phyloP scores from a whole-genome alignment of 257 asterid species.

The Galeopsis tetrahit region DNA sequence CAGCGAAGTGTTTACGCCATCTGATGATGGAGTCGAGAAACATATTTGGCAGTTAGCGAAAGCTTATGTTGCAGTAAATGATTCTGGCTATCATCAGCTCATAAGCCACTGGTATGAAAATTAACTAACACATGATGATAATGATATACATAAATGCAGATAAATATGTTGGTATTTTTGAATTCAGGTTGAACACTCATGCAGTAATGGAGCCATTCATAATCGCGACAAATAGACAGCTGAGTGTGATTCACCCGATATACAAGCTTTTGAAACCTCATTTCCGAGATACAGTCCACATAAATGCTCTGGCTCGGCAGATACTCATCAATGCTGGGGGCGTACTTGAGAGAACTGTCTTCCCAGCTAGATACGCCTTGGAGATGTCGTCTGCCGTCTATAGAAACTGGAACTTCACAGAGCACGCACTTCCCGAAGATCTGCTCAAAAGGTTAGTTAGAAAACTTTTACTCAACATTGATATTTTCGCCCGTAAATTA shows the following conservation, averaged over 20 bases:
- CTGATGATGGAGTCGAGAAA: constrained; percentile 58
- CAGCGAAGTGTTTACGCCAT: constrained; percentile 77
- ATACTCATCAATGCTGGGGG: constrained; percentile 86
- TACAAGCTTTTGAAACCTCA: constrained; percentile 90
- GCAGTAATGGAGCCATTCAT: constrained; percentile 94
- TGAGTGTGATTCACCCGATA: constrained; percentile 87
- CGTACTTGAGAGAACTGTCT: constrained; percentile 76
- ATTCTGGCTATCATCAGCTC: constrained; percentile 93
- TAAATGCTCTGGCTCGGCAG: constrained; percentile 86
- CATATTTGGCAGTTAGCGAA: constrained; percentile 93
- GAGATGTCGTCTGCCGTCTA: constrained; percentile 79
- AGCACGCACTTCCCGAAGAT: constrained; percentile 86
- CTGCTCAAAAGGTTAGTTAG: constrained; percentile 65
- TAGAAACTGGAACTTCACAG: constrained; percentile 73
- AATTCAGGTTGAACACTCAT: constrained; percentile 89
- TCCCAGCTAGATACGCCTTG: constrained; percentile 72
- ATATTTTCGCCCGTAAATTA: too few species aligned
- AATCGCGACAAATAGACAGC: constrained; percentile 71
- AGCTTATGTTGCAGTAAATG: constrained; percentile 91
- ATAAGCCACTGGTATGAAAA: constrained; percentile 82
- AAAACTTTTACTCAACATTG: background rate
- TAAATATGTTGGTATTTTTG: background rate
- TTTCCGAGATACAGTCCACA: constrained; percentile 85
- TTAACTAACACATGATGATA: constrained; percentile 1
- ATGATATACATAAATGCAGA: background rate